Evolutionary conservation across 2,329 filamentous ascomycete genomes (phyloP).

Genomic region (Fusarium sp.): DNA sequence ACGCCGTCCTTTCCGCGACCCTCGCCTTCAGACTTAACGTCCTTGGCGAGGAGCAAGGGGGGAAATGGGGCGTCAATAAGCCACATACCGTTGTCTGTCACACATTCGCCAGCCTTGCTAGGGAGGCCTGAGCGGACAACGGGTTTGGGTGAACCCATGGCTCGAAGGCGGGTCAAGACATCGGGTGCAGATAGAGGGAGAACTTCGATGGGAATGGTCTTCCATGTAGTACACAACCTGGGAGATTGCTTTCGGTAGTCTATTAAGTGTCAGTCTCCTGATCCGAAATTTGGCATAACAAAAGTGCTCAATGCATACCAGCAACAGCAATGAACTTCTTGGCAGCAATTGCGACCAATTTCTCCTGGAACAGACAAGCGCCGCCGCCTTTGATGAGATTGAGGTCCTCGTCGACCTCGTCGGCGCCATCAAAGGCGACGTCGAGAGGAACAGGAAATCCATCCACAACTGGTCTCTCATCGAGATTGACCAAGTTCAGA

Average conservation of each 20-base stretch:
- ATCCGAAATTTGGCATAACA: slow-evolving; percentile 2
- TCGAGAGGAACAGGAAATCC: slow-evolving; percentile 73
- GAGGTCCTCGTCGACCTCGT: slow-evolving; percentile 93
- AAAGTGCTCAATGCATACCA: slow-evolving; percentile 62
- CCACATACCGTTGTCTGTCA: slow-evolving; percentile 72
- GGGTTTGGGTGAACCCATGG: slow-evolving; percentile 80
- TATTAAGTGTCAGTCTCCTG: slow-evolving; percentile 49
- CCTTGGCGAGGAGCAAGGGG: slow-evolving; percentile 74
- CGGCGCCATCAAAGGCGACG: slow-evolving; percentile 94
- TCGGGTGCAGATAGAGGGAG: slow-evolving; percentile 84
- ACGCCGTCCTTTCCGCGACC: slow-evolving; percentile 66
- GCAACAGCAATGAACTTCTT: slow-evolving; percentile 91
- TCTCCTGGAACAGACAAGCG: slow-evolving; percentile 98
- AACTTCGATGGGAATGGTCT: slow-evolving; percentile 91
- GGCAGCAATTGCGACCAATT: slow-evolving; percentile 87
- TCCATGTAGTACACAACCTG: slow-evolving; percentile 82
- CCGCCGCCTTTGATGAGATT: slow-evolving; percentile 99
- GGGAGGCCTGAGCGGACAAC: slow-evolving; percentile 78
- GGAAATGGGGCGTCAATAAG: slow-evolving; percentile 94
- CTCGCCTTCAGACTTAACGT: slow-evolving; percentile 64
- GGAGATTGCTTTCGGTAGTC: slow-evolving; percentile 92
- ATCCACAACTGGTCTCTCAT: slow-evolving; percentile 71
- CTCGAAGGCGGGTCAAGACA: slow-evolving; percentile 78
- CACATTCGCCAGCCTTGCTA: slow-evolving; percentile 83
- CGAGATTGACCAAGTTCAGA: slow-evolving; percentile 81